Conservation (phyloP, 352 stramenopile species). For the Phytophthora fragariaefolia region DNA sequence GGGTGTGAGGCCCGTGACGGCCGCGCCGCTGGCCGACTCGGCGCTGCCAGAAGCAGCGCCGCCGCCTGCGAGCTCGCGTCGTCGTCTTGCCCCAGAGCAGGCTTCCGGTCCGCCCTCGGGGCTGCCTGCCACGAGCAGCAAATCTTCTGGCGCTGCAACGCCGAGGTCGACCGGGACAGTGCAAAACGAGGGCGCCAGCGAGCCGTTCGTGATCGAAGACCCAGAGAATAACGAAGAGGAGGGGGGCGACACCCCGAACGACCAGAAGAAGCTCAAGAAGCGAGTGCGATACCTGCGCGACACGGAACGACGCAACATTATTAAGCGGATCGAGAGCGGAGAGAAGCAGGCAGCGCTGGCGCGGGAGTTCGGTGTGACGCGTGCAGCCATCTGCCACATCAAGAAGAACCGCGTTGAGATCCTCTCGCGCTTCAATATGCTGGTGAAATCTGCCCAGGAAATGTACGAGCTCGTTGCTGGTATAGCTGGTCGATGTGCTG, state of each 20-base stretch:
- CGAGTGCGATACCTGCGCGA: slow-evolving; percentile 63
- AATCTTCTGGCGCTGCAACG: background rate
- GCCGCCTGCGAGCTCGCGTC: background rate
- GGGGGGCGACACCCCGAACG: background rate
- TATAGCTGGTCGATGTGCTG: background rate
- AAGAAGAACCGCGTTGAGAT: slow-evolving; percentile 83
- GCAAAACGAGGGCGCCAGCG: background rate
- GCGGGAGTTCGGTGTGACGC: slow-evolving; percentile 71
- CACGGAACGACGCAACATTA: slow-evolving; percentile 67
- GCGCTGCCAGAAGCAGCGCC: too few species aligned
- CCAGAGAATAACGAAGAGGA: slow-evolving; percentile 11
- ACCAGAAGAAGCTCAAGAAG: slow-evolving; percentile 40
- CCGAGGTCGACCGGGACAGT: background rate
- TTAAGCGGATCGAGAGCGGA: slow-evolving; percentile 68
- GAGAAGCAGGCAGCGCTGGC: slow-evolving; percentile 71
- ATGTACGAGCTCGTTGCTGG: slow-evolving; percentile 31
- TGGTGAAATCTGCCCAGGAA: slow-evolving; percentile 61
- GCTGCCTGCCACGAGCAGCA: background rate
- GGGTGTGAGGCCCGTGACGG: too few species aligned
- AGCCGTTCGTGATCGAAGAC: slow-evolving; percentile 21
- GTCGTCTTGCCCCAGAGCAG: background rate
- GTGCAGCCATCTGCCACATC: slow-evolving; percentile 78
- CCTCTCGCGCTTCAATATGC: slow-evolving; percentile 66
- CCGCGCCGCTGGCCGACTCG: too few species aligned
- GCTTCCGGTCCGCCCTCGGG: background rate